Evolutionary conservation across 495 filamentous ascomycete species (phyloP).

Genomic region (Neurospora sp.): DNA sequence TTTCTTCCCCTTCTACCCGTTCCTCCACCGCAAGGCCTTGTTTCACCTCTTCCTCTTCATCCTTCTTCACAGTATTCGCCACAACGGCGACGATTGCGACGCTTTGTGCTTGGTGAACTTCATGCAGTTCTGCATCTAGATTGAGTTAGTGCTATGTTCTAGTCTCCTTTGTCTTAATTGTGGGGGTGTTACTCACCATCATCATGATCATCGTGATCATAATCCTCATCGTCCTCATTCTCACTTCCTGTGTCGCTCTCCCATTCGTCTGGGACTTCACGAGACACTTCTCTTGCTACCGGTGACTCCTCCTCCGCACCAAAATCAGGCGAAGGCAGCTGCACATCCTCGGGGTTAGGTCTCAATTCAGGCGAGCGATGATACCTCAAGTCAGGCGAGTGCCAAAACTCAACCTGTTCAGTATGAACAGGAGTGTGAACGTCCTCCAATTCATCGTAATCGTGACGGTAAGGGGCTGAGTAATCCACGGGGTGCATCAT

Average conservation of each 20-base stretch:
- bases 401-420: neutral
- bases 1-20: neutral
- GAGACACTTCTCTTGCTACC: neutral
- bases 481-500: neutral
- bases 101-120: neutral
- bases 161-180: neutral
- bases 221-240: neutral
- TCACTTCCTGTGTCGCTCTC: neutral
- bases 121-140: neutral
- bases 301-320: neutral
- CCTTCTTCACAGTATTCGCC: neutral
- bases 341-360: neutral
- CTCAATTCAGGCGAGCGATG: neutral
- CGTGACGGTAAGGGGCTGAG: neutral
- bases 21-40: neutral
- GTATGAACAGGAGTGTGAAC: neutral
- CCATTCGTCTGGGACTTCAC: neutral
- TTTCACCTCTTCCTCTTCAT: neutral
- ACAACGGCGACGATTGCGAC: neutral
- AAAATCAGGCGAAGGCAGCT: neutral
- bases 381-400: neutral
- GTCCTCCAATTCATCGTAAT: neutral
- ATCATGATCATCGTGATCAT: neutral
- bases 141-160: neutral
- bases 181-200: neutral